phyloP scores from a whole-genome alignment of 1,284 basidiomycete genomes.

The Rhodotorula sp. region DNA sequence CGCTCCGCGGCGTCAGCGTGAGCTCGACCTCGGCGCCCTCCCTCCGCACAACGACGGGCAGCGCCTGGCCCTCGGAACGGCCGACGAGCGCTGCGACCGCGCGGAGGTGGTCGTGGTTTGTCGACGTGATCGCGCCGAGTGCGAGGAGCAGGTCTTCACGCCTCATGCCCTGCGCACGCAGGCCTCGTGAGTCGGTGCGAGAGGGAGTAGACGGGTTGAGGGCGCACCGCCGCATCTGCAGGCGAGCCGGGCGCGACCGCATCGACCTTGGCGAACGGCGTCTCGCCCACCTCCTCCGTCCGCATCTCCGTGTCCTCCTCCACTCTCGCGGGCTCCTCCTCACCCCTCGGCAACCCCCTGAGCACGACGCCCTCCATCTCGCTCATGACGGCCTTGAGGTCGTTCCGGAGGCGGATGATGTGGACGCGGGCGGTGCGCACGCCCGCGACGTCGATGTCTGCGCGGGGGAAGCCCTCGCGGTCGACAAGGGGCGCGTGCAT shows the following conservation, averaged over 20 bases:
- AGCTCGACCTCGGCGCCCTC: constrained; percentile 56
- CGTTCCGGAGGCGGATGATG: constrained; percentile 75
- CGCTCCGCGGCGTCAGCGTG: constrained; percentile 61
- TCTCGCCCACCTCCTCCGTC: constrained; percentile 44
- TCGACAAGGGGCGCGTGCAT: constrained; percentile 69
- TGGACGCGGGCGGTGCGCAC: constrained; percentile 70
- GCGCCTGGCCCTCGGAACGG: constrained; percentile 70
- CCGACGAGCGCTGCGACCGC: constrained; percentile 71
- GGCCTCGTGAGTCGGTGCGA: background rate
- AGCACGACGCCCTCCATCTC: constrained; percentile 68
- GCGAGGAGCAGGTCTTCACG: constrained; percentile 33
- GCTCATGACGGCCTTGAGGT: constrained; percentile 66
- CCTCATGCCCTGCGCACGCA: constrained; percentile 25
- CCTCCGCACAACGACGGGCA: constrained; percentile 55
- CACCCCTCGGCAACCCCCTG: constrained; percentile 58
- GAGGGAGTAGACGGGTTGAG: too few species aligned
- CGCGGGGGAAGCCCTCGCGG: constrained; percentile 78
- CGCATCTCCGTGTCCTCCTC: constrained; percentile 1
- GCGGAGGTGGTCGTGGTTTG: constrained; percentile 59
- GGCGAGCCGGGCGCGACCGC: constrained; percentile 69
- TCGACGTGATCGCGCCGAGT: constrained; percentile 15
- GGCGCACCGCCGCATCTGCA: constrained; percentile 28
- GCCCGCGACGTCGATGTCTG: constrained; percentile 71
- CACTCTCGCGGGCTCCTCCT: background rate
- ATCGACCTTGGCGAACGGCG: constrained; percentile 76